Base-by-base conservation (phyloP, 2,329 filamentous ascomycete species). In the Colletotrichum sp. region DNA sequence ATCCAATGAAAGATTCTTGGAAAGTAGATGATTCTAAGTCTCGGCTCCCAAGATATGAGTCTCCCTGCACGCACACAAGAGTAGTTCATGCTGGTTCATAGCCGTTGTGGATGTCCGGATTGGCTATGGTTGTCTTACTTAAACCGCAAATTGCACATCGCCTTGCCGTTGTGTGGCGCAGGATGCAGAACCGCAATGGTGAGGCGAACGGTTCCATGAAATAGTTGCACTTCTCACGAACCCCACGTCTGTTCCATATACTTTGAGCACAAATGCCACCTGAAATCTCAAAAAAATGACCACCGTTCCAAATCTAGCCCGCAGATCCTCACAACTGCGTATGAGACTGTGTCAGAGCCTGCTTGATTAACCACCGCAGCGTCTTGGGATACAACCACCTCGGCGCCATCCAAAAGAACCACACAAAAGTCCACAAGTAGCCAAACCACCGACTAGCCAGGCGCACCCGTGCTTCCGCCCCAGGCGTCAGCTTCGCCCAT, bases 301-400 rank as follows among this genome's bases (percentile, higher is more conserved):
- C 3, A 8, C n/a, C 10, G 1, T 49, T 13, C 34, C 4, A 12
- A 49, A 2, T 5, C 5, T 52, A 21, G n/a, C n/a, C n/a, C 44
- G 44, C n/a, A 21, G n/a, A 59, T 24, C 55, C 8, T 59, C 24
- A 59, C 55, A 28, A 16, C 15, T 8, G 13, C 24, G 26, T 3
- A 28, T 28, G 21, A 28, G 49, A 6, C 8, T 70, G 32, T 6
- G 32, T 16, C 18, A 70, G 32, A 6, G 34, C 34, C 26, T 70
- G 21, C 36, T 34, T 70, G 15, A 70, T 52, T 8, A 32, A 49
- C 16, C 26, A 13, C 5, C 34, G 15, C 57, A 70, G 6, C 18
- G 26, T 70, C 44, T 71, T 71, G 16, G 68, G 68, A 28, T 71
- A 71, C 7, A 71, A 9, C 68, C 68, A 71, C 30, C 60, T 39